phyloP scores from a whole-genome alignment of 2,329 filamentous ascomycete genomes.

The Epichloe uncinata region DNA sequence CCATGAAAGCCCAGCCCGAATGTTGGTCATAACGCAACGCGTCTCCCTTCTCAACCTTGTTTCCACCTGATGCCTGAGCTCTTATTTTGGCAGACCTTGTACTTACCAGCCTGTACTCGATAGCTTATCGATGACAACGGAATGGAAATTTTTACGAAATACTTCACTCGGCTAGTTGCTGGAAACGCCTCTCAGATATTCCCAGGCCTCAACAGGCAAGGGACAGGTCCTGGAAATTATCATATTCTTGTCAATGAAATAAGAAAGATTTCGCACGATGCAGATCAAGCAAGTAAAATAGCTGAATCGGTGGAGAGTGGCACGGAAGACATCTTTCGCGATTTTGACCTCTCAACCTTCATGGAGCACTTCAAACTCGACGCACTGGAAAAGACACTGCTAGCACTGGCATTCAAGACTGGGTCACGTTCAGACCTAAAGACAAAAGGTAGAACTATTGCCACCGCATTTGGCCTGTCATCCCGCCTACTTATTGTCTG shows the following conservation, averaged over 20 bases:
- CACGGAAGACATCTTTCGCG: conserved; percentile 85
- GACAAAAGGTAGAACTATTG: conserved; percentile 60
- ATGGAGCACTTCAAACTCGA: conserved; percentile 94
- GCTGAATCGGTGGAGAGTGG: conserved; percentile 84
- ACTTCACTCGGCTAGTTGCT: conserved; percentile 83
- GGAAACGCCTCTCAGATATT: conserved; percentile 90
- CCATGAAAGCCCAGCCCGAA: not conserved
- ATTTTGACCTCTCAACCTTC: conserved; percentile 92
- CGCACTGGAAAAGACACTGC: conserved; percentile 70
- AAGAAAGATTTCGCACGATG: conserved; percentile 69
- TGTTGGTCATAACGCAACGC: not conserved
- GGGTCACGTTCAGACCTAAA: conserved; percentile 71
- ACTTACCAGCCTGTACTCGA: conserved; percentile 9
- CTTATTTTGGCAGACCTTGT: conserved; percentile 1
- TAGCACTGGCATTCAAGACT: conserved; percentile 79
- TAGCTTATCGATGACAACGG: conserved; percentile 94
- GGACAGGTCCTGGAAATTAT: conserved; percentile 69
- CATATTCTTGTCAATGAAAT: conserved; percentile 72
- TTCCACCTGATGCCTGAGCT: not conserved
- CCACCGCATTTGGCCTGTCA: no score
- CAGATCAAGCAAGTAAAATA: conserved; percentile 76
- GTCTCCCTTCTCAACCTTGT: not conserved
- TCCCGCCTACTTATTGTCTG: not conserved
- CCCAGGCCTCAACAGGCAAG: conserved; percentile 58
- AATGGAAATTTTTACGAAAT: conserved; percentile 97